Percentiles rank a stretch among this genome's conserved stretches.
Evolutionary conservation across 176 grass and related monocot genomes (phyloP).

Genomic region (Carex myosuroides): DNA sequence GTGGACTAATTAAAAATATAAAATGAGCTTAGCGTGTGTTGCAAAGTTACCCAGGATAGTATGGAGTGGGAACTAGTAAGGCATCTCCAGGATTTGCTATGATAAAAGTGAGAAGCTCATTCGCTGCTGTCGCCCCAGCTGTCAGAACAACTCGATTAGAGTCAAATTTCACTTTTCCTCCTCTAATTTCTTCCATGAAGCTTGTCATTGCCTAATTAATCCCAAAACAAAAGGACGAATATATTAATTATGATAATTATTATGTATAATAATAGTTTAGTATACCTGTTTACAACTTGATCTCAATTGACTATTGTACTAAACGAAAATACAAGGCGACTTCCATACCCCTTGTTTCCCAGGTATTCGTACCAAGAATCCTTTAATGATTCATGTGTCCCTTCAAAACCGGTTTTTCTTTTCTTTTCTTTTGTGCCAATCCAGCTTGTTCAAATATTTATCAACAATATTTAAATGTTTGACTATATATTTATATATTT

Average conservation of each 20-base stretch:
- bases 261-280: not conserved
- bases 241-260: not conserved
- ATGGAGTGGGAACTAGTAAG: slow-evolving; percentile 71
- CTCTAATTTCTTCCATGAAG: slow-evolving; percentile 79
- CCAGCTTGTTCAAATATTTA: too few species aligned
- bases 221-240: not conserved
- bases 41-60: slow-evolving; percentile 70
- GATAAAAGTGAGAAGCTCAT: slow-evolving; percentile 77
- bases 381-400: not conserved
- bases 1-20: not conserved
- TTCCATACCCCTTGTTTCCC: not conserved
- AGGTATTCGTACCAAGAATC: not conserved
- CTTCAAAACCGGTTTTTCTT: too few species aligned
- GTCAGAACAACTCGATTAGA: slow-evolving; percentile 69
- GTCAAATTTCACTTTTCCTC: slow-evolving; percentile 63
- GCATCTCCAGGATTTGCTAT: slow-evolving; percentile 68
- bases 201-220: slow-evolving; percentile 74
- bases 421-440: too few species aligned
- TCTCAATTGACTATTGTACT: slow-evolving; percentile 2
- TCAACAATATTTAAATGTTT: too few species aligned
- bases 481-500: too few species aligned
- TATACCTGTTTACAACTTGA: not conserved
- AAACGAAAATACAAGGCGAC: not conserved
- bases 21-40: not conserved
- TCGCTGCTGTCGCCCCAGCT: slow-evolving; percentile 75